phyloP scores from a whole-genome alignment of 2,329 filamentous ascomycete genomes.

The Cladophialophora bantiana region DNA sequence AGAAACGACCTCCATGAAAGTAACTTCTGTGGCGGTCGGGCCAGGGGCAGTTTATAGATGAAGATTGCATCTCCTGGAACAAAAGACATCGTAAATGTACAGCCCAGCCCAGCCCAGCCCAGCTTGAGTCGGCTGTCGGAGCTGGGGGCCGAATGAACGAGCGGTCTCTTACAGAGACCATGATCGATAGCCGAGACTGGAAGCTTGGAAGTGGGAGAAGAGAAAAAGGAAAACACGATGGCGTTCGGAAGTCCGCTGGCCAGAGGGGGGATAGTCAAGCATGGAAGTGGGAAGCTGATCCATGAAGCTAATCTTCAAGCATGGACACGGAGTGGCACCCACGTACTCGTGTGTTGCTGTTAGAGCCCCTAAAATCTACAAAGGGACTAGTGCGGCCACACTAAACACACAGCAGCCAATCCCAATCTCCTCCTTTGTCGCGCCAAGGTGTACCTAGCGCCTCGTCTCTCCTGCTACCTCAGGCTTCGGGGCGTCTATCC shows the following conservation, averaged over 20 bases:
- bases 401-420: neutral
- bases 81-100: neutral
- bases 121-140: conserved; percentile 17
- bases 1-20: neutral
- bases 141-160: neutral
- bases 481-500: conserved; percentile 2
- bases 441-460: neutral
- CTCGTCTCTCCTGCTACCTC: too few species aligned
- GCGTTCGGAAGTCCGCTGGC: conserved; percentile 33
- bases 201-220: neutral
- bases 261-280: conserved; percentile 10
- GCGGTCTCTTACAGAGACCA: neutral
- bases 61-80: neutral
- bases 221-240: conserved; percentile 7
- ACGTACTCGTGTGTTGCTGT: neutral
- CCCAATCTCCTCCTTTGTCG: neutral
- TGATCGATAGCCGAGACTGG: conserved; percentile 13
- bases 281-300: conserved; percentile 1
- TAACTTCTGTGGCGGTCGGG: conserved; percentile 1
- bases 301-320: too few species aligned
- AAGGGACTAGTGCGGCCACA: neutral
- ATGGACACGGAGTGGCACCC: too few species aligned
- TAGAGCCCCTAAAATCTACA: neutral
- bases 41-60: neutral
- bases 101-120: neutral